These are phyloP conservation scores for Arthrobotrys sinensis DNA, from an alignment of 2,329 filamentous ascomycete species.

Conservation along the genomic window DNA sequence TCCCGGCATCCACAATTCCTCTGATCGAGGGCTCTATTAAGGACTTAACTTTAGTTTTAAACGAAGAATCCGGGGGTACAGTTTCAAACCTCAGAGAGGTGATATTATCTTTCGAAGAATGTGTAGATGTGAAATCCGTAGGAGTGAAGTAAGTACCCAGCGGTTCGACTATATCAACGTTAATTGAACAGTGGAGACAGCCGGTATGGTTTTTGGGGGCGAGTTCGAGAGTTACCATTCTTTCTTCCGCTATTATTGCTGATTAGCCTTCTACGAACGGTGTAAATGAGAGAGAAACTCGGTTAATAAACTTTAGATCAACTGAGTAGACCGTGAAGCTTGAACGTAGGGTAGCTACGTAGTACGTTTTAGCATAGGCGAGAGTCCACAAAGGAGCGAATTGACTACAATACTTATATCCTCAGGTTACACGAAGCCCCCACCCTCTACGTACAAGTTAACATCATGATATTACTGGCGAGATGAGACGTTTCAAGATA, in stretches of 20 bases:
- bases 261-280: not conserved
- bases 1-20: not conserved
- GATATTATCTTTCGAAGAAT: not conserved
- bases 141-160: slow-evolving; percentile 16
- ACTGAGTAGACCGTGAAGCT: too few relatives aligned
- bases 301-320: too few relatives aligned
- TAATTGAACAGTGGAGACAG: slow-evolving; percentile 2
- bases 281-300: too few relatives aligned
- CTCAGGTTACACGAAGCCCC: too few relatives aligned
- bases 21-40: not conserved
- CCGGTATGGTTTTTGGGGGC: not conserved
- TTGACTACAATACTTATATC: too few relatives aligned
- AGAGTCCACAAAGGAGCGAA: too few relatives aligned
- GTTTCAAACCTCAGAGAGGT: not conserved
- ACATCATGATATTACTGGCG: not conserved
- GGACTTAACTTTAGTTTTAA: not conserved
- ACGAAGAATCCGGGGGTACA: not conserved
- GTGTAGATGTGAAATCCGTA: not conserved
- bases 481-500: not conserved
- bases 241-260: not conserved
- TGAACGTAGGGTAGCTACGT: too few relatives aligned
- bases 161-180: slow-evolving; percentile 7
- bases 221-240: slow-evolving; percentile 18
- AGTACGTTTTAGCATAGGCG: too few relatives aligned
- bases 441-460: too few relatives aligned